Evolutionary conservation across 208 protist genomes (phyloP).

Genomic region (Tritrichomonas foetus): DNA sequence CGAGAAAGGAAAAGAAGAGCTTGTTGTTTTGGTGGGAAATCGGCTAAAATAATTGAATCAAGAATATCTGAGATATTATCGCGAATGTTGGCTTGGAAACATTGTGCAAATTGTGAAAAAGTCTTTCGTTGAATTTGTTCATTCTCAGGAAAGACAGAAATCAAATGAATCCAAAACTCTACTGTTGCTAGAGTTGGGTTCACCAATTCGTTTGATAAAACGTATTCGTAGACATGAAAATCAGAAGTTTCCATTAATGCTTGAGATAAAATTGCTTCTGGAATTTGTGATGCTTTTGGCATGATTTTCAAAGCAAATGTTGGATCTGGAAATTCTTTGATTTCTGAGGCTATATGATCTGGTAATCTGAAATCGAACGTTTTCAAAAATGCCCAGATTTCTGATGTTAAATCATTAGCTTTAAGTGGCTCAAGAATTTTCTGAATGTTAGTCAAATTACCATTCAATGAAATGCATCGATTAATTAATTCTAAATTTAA

Average conservation of each 20-base stretch:
- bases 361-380: not conserved
- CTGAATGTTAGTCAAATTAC: not conserved
- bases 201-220: not conserved
- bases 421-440: not conserved
- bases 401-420: not conserved
- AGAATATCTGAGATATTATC: too few relatives aligned
- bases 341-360: not conserved
- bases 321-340: not conserved
- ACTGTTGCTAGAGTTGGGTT: not conserved
- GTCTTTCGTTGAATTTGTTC: too few relatives aligned
- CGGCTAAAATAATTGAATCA: too few relatives aligned
- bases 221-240: not conserved
- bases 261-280: not conserved
- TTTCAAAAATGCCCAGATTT: not conserved
- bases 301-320: not conserved
- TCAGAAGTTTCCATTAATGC: not conserved
- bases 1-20: too few relatives aligned
- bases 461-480: not conserved
- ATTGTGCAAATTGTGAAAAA: too few relatives aligned
- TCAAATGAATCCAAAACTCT: not conserved
- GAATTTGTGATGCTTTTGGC: not conserved
- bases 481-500: not conserved
- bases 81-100: too few relatives aligned
- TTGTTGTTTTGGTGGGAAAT: too few relatives aligned
- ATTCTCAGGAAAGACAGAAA: too few relatives aligned